Evolutionary conservation across 2,329 filamentous ascomycete genomes (phyloP), one percentile per base, ranked within the genome.

Genomic region (Colletotrichum cuscutae): DNA sequence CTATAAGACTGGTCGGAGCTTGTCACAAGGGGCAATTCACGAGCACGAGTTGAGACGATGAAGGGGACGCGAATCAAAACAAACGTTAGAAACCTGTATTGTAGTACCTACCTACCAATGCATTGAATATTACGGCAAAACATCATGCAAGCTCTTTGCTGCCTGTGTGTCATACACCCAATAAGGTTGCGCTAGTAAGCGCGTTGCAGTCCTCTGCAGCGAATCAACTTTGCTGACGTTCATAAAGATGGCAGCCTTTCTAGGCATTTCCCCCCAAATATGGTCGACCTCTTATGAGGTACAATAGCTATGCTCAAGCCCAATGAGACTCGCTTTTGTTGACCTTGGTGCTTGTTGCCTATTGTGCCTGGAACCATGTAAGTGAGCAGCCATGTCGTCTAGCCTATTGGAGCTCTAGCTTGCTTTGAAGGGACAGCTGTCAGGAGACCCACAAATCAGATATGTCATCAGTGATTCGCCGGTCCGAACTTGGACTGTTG

Each of bases 381-480:
- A 49, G 42, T 49, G 42, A 49, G 42, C 42, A n/a, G 42, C 42
- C 42, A 49, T 19, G 8, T 19, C 26, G 61, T 15, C 62, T 56
- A 42, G 52, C 22, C 32, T 28, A 46, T 52, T 24, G 22, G 53
- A 30, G 62, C 30, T 65, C 19, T 24, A 42, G 35, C 30, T 46
- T 24, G 19, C n/a, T 32, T 65, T 4, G 32, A 35, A 56, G 9
- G 46, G 63, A 56, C 49, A 71, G 46, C 63, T 67, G 63, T 67
- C 56, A 15, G 22, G 13, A 53, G 32, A 42, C 68, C 62, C 68
- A 49, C 56, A 57, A 19, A 12, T 52, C 15, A 28, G 28, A 22
- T 13, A 67, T 42, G 37, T 53, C 26, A 24, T 52, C 22, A 59
- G 37, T 46, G 28, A 72, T 72, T 69, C 54, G 70, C 60, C 59